These are phyloP conservation scores for Phialophora chinensis DNA, from an alignment of 2,329 filamentous ascomycete species.

Conservation along the genomic window DNA sequence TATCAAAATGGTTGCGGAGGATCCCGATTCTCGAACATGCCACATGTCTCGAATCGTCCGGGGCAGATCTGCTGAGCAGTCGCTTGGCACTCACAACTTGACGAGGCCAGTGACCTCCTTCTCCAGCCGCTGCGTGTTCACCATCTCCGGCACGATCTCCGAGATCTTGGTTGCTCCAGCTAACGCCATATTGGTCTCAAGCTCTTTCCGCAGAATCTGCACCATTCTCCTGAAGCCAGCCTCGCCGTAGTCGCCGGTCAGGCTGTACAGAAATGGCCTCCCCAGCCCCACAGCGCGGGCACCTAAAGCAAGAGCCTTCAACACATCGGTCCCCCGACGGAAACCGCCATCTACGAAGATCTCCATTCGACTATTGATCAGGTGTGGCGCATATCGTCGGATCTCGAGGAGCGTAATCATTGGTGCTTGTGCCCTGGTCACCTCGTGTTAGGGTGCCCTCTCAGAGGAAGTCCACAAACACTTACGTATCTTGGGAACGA, in stretches of 20 bases:
- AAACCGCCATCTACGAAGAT: constrained; percentile 62
- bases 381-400: constrained; percentile 56
- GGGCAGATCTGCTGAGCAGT: constrained; percentile 1
- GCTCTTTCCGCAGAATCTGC: constrained; percentile 44
- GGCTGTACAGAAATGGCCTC: constrained; percentile 58
- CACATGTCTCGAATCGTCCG: not conserved
- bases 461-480: not conserved
- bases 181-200: constrained; percentile 47
- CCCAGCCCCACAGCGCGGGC: constrained; percentile 62
- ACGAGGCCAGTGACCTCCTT: constrained; percentile 43
- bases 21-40: not conserved
- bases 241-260: constrained; percentile 56
- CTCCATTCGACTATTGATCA: constrained; percentile 57
- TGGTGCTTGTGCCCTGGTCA: constrained; percentile 48
- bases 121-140: constrained; percentile 45
- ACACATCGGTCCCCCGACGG: constrained; percentile 59
- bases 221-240: constrained; percentile 56
- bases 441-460: not conserved
- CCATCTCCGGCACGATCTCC: constrained; percentile 42
- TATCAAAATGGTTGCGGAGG: not conserved
- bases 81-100: constrained; percentile 39
- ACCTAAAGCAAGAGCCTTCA: constrained; percentile 61
- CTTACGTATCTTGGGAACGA: constrained; percentile 57
- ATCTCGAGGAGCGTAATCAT: constrained; percentile 60
- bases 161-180: constrained; percentile 42